Conservation (phyloP, 192 early-diverging fungal species). For the Gaertneriomyces semiglobifer region DNA sequence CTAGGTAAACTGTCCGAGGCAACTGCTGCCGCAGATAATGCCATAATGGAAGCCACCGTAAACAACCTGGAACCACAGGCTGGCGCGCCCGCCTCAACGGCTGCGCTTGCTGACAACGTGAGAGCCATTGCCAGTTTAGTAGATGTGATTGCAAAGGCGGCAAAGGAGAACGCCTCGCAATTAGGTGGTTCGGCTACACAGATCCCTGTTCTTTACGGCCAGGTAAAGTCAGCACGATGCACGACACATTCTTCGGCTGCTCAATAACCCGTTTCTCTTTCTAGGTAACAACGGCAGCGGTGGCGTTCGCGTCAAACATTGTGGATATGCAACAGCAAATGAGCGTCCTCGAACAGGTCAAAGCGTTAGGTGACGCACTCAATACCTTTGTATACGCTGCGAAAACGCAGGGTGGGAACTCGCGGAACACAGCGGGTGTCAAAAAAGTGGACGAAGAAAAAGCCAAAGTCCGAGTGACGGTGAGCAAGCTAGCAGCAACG, state of each 20-base stretch:
- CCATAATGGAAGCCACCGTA: slow-evolving; percentile 49
- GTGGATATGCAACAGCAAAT: slow-evolving; percentile 38
- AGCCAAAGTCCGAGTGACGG: slow-evolving; percentile 22
- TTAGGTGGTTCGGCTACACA: slow-evolving; percentile 39
- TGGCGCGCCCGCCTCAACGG: slow-evolving; percentile 21
- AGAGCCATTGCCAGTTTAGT: slow-evolving; percentile 40
- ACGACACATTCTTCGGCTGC: not conserved
- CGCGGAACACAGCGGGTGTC: slow-evolving; percentile 20
- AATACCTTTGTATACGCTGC: slow-evolving; percentile 39
- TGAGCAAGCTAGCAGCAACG: slow-evolving; percentile 41
- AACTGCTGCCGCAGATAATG: slow-evolving; percentile 37
- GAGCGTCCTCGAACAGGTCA: slow-evolving; percentile 42
- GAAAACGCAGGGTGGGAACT: slow-evolving; percentile 34
- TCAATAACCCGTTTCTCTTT: not conserved
- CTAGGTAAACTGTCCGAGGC: slow-evolving; percentile 39
- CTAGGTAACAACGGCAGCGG: slow-evolving; percentile 33
- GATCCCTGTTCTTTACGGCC: slow-evolving; percentile 39
- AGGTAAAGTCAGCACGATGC: slow-evolving; percentile 23
- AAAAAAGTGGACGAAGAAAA: slow-evolving; percentile 36
- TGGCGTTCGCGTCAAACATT: slow-evolving; percentile 45
- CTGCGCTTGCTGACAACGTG: slow-evolving; percentile 39
- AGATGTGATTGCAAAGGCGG: slow-evolving; percentile 45
- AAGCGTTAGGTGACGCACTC: slow-evolving; percentile 43
- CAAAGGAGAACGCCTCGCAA: slow-evolving; percentile 33
- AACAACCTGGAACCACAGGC: slow-evolving; percentile 36